Conservation (phyloP, 331 rosid genomes). For the Acacia pycnantha region DNA sequence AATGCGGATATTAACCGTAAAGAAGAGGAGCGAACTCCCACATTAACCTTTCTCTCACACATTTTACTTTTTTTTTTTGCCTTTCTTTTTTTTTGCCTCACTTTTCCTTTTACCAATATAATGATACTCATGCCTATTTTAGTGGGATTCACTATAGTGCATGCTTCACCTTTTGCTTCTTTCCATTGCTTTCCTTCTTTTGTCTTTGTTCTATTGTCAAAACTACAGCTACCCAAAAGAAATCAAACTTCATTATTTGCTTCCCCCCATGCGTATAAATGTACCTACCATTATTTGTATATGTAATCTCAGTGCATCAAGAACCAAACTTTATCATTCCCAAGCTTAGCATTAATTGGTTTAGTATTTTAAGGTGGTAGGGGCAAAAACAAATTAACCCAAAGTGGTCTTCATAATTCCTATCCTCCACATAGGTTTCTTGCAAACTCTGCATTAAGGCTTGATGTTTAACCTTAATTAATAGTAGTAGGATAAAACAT, state of each 20-base stretch:
- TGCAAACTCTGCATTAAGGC: slow-evolving; percentile 5
- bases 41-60: slow-evolving; percentile 38
- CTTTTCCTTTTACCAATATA: slow-evolving; percentile 48
- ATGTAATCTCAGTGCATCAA: background rate
- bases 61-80: slow-evolving; percentile 7
- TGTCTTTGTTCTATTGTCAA: slow-evolving; percentile 29
- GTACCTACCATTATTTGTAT: background rate
- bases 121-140: slow-evolving; percentile 42
- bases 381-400: background rate
- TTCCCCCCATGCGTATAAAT: slow-evolving; percentile 42
- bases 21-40: background rate
- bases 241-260: slow-evolving; percentile 13
- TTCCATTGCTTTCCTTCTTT: slow-evolving; percentile 34
- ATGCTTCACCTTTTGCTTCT: slow-evolving; percentile 60
- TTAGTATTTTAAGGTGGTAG: background rate
- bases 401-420: background rate
- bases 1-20: too few relatives aligned
- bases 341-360: background rate
- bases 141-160: slow-evolving; percentile 80
- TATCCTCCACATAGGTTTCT: background rate
- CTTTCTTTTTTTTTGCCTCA: slow-evolving; percentile 3
- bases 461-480: slow-evolving; percentile 3
- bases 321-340: background rate
- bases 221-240: slow-evolving; percentile 17
- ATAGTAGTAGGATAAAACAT: background rate